phyloP scores from a whole-genome alignment of 2,329 filamentous ascomycete species.

The Talaromyces sp. region DNA sequence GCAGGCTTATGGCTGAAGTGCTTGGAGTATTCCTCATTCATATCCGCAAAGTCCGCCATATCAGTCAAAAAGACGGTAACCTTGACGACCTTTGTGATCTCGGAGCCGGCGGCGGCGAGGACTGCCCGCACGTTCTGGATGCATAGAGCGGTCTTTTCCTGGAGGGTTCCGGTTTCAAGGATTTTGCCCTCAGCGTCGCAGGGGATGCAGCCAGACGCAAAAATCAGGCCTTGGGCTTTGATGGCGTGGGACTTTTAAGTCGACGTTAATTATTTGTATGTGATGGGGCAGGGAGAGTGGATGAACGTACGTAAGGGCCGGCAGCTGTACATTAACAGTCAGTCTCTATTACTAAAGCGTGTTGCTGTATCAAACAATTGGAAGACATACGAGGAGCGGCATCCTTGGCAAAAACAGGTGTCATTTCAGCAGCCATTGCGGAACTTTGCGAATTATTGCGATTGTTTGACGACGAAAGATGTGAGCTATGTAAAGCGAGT shows the following conservation, averaged over 20 bases:
- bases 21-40: conserved; percentile 70
- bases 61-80: conserved; percentile 84
- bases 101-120: conserved; percentile 74
- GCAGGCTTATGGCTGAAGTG: conserved; percentile 66
- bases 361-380: neutral
- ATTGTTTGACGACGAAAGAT: conserved; percentile 1
- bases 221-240: conserved; percentile 65
- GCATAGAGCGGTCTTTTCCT: conserved; percentile 67
- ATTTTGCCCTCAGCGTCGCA: conserved; percentile 57
- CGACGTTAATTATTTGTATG: neutral
- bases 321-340: conserved; percentile 29
- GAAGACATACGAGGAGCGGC: conserved; percentile 45
- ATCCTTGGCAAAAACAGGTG: conserved; percentile 40
- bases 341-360: neutral
- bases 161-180: conserved; percentile 62
- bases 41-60: conserved; percentile 82
- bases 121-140: conserved; percentile 81
- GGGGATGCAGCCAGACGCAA: conserved; percentile 74
- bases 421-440: conserved; percentile 38
- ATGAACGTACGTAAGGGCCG: conserved; percentile 42
- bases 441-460: conserved; percentile 1
- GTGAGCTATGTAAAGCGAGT: conserved; percentile 3
- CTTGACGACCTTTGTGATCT: conserved; percentile 79
- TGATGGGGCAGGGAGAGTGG: neutral
- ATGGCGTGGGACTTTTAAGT: conserved; percentile 55